Evolutionary conservation across 2,329 filamentous ascomycete species (phyloP), one percentile per base, ranked within the genome.

Genomic region (Whalleya microplaca): DNA sequence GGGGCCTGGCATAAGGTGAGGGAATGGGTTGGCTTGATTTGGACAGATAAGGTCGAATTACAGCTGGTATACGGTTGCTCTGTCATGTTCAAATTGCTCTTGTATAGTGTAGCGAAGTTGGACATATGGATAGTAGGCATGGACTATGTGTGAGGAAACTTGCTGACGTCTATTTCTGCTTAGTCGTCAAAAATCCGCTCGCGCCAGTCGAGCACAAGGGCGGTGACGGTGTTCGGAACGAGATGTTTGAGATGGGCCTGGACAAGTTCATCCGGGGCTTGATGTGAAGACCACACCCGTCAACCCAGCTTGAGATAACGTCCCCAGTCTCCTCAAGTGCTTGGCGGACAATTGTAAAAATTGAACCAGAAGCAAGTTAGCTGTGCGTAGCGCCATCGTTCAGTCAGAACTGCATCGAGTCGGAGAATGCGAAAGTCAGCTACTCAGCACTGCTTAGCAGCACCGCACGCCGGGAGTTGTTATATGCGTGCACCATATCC

Each of bases 261-360:
- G 90, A 95, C 65, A 87, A 91, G 62, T 95, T 95, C 68, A 84
- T 95, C 49, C 82, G 87, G 61, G 83, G 85, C 0, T 73, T 88
- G 58, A 80, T 86, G 76, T 85, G 76, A 83, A 41, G 43, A 12
- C 9, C 14, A 37, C 32, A 16, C 14, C 10, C 32, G 14, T 14
- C 19, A 46, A 48, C 43, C 37, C 16, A 41, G 18, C 12, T 7
- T 19, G 32, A 18, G 21, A 46, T 18, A 16, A 37, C 3, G 14
- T 5, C 32, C 32, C 14, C 14, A 37, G 9, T 5, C 10, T 5
- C 32, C 8, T 37, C 14, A 3, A 12, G 32, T 12, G 14, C 3
- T 37, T 37, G 10, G 14, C 3, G 20, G 14, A 19, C 41, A n/a
- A 21, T 21, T 19, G n/a, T 10, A 20, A 8, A 19, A 29, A 23